Base-by-base conservation (phyloP, 306 rosid species). In the Calophaca sinica region DNA sequence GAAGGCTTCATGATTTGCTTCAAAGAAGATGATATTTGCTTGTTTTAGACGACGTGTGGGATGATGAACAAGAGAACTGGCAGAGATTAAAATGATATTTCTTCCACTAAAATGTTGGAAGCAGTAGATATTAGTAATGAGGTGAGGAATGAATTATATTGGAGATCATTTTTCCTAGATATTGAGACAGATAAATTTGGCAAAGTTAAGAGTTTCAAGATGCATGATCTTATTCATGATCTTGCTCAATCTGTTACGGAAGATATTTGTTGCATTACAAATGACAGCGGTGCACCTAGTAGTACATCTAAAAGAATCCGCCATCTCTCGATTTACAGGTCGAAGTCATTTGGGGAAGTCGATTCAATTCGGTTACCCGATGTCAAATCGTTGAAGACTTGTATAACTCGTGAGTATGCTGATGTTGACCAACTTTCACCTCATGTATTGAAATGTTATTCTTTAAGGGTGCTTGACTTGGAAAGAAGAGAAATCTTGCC, bases 401-500 rank as follows among this genome's bases (percentile, higher is more conserved):
- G 36, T 33, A 4, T 33, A 57, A 36, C 5, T 35, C 52, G 3
- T 33, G 0, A 7, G 0, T 12, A 44, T 33, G 1, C 29, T 28
- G 1, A 2, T 6, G 8, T 5, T 32, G 5, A 0, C 5, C 33
- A 10, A n/a, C 1, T 6, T 3, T 0, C 7, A 33, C 36, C 36
- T 33, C 36, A 33, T 33, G 4, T 33, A 33, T 33, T 33, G 36
- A 33, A 33, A 2, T 33, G 36, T 33, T 33, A 33, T 33, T 33
- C 36, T 4, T 33, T 33, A 33, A 1, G 36, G 4, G 36, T 33
- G 36, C 36, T 33, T 33, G 4, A 33, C 3, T 0, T 8, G 9
- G 0, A 0, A 0, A 0, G 2, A 2, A 10, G 1, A 13, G 2
- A 0, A 2, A 7, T 1, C 0, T 1, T 61, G 28, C 3, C 70